Conservation (phyloP, 371 early-diverging fungal species). For the Syncephalis plumigaleata region DNA sequence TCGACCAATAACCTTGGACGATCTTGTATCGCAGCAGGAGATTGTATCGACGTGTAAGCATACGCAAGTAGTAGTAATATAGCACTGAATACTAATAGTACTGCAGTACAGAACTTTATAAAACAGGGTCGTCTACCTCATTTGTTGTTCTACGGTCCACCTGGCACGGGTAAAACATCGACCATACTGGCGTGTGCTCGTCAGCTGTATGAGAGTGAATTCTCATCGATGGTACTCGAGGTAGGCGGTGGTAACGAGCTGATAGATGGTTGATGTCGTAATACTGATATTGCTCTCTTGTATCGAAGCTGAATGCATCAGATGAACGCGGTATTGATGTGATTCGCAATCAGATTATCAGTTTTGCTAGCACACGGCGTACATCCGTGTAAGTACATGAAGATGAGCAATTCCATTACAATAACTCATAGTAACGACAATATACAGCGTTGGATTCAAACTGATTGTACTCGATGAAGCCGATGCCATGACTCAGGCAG, state of each 20-base stretch:
- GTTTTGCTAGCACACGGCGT: constrained; percentile 79
- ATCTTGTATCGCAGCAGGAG: constrained; percentile 81
- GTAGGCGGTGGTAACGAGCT: too few relatives aligned
- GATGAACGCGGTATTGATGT: constrained; percentile 99
- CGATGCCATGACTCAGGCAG: constrained; percentile 94
- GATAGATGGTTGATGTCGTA: not conserved
- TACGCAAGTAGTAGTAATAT: not conserved
- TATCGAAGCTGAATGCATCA: constrained; percentile 82
- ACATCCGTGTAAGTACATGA: constrained; percentile 34
- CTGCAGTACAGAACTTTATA: constrained; percentile 65
- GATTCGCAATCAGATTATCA: constrained; percentile 97
- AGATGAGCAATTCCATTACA: constrained; percentile 1
- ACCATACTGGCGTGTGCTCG: constrained; percentile 85
- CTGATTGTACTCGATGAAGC: constrained; percentile 97
- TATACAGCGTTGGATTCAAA: constrained; percentile 57
- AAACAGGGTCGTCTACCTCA: constrained; percentile 91
- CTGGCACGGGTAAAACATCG: constrained; percentile 97
- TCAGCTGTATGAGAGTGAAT: constrained; percentile 63
- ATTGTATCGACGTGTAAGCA: constrained; percentile 70
- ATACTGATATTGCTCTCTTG: not conserved
- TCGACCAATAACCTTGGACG: constrained; percentile 64
- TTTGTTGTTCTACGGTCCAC: constrained; percentile 96
- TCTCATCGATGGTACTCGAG: constrained; percentile 78
- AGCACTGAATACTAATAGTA: not conserved
- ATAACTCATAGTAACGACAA: not conserved